Conservation (phyloP, 345 rosid species). For the Psidium guajava region DNA sequence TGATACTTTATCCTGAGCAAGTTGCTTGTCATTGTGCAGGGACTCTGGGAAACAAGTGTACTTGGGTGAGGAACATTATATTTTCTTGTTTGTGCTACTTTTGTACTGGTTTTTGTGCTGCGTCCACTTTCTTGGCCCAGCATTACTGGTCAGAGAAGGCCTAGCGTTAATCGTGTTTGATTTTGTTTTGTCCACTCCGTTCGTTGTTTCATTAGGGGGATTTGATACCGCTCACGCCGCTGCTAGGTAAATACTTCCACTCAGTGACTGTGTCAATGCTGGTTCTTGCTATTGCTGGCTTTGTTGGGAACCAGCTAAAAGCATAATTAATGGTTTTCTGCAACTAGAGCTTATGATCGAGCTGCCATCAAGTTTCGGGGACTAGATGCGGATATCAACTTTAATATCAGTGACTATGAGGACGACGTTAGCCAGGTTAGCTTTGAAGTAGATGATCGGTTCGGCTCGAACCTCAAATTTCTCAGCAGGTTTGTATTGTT, state of each 20-base stretch:
- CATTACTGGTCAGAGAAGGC: not conserved
- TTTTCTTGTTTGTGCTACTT: not conserved
- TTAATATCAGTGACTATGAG: conserved; percentile 41
- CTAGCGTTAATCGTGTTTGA: not conserved
- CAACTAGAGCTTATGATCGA: conserved; percentile 68
- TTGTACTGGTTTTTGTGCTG: not conserved
- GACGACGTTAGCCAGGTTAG: conserved; percentile 59
- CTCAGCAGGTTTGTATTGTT: not conserved
- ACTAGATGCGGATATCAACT: conserved; percentile 75
- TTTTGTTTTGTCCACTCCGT: not conserved
- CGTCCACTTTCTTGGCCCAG: not conserved
- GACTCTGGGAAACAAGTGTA: conserved; percentile 86
- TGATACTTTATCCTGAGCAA: not conserved
- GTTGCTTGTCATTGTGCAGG: conserved; percentile 30
- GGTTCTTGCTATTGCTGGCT: not conserved
- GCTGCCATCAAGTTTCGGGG: conserved; percentile 85
- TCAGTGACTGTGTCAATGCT: not conserved
- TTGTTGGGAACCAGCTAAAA: not conserved
- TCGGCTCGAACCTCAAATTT: not conserved
- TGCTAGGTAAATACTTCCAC: conserved; percentile 42
- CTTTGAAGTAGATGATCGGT: not conserved
- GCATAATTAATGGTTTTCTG: not conserved
- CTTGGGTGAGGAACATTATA: conserved; percentile 32
- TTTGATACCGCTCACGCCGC: conserved; percentile 88
- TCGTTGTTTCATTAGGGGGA: conserved; percentile 39